phyloP scores from a whole-genome alignment of 805 yeast species.

The Komagataella mondaviorum region DNA sequence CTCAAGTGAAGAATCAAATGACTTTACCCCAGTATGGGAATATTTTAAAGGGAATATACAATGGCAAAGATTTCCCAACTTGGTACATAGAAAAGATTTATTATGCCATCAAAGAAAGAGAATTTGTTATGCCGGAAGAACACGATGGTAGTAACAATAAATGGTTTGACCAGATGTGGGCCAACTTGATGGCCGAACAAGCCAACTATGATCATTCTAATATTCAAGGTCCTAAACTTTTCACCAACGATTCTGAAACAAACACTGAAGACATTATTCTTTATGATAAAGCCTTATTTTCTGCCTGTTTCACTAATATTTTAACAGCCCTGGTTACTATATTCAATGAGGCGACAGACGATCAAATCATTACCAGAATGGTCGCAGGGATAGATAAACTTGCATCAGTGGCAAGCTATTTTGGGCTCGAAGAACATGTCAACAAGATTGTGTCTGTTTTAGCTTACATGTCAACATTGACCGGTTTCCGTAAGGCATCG shows the following conservation, averaged over 20 bases:
- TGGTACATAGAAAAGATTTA: slow-evolving; percentile 81
- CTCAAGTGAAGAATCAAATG: slow-evolving; percentile 89
- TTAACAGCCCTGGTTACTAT: slow-evolving; percentile 62
- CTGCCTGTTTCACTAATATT: slow-evolving; percentile 46
- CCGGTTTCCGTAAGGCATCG: slow-evolving; percentile 22
- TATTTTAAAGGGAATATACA: slow-evolving; percentile 72
- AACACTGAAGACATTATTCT: slow-evolving; percentile 21
- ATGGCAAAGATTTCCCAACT: slow-evolving; percentile 61
- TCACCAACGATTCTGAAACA: not conserved
- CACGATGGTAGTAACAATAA: slow-evolving; percentile 78
- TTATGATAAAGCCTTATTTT: slow-evolving; percentile 65
- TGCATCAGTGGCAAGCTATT: slow-evolving; percentile 60
- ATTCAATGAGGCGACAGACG: slow-evolving; percentile 83
- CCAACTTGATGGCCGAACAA: slow-evolving; percentile 45
- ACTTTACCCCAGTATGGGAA: slow-evolving; percentile 66
- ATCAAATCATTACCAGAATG: slow-evolving; percentile 75
- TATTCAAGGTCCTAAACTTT: not conserved
- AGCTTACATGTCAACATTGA: slow-evolving; percentile 55
- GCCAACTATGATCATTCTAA: slow-evolving; percentile 10
- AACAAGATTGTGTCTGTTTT: slow-evolving; percentile 58
- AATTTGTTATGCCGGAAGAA: slow-evolving; percentile 96
- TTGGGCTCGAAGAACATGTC: slow-evolving; percentile 38
- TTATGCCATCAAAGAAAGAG: slow-evolving; percentile 66
- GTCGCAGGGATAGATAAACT: slow-evolving; percentile 82
- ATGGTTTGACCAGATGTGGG: slow-evolving; percentile 85